Base-by-base conservation (phyloP, 305 asterid species). In the Fraxinus nigra region DNA sequence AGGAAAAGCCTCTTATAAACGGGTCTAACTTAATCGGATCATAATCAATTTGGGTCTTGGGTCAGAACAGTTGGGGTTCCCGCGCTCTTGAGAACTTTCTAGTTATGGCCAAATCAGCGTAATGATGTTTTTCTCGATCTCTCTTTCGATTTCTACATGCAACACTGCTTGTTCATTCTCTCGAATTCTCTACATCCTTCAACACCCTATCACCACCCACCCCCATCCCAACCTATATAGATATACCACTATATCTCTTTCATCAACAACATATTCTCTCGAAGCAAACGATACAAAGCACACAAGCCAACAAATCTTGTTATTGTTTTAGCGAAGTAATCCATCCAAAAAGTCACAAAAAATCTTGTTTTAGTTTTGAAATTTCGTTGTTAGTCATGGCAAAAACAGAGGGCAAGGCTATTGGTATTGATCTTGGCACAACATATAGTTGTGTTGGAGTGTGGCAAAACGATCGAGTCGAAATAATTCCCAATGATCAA, bases 371-470 rank as follows among this genome's bases (percentile, higher is more conserved):
- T 7, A 16, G 75, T 32, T 13, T 7, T 8, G 35, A 9, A 11
- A 26, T 3, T 65, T 65, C n/a, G 4, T 65, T 65, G 72, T 20
- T 20, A 26, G 72, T 67, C 20, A 76, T 76, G 79, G 79, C 70
- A 10, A 43, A 43, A 26, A 28, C 65, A 11, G 79, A 76, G 65
- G 79, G 79, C 2, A 76, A 51, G 37, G 79, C 79, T 7, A 76
- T 76, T 16, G 79, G 79, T 30, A 76, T 76, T 28, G 79, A 76
- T 30, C 69, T 76, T 26, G 79, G 79, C 43, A 76, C 79, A n/a
- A 76, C 79, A 13, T 76, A 76, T 22, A 76, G 79, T 26, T 76
- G 79, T 46, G 79, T 76, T 51, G 79, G 79, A 5, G 79, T 76
- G 69, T 76, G 79, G 79, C 79, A 76, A 26, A 76, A 48, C 9